Evolutionary conservation across 2,329 filamentous ascomycete species (phyloP).

Genomic region (Clonostachys rhizophaga): DNA sequence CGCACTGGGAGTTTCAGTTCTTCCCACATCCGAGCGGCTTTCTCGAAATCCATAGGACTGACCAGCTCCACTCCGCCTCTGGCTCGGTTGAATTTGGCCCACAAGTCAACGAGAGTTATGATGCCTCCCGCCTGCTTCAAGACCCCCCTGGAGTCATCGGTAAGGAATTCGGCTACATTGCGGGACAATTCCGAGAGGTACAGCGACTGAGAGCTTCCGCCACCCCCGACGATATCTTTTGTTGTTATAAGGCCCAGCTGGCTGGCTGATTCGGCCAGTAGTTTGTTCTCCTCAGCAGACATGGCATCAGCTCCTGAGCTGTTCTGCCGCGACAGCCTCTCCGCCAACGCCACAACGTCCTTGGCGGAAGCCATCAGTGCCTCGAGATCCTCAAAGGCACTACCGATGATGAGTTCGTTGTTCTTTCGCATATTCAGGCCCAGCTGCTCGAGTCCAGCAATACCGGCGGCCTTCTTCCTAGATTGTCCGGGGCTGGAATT

Average conservation of each 20-base stretch:
- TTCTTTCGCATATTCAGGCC: constrained; percentile 83
- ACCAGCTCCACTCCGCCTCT: constrained; percentile 92
- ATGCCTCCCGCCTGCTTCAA: constrained; percentile 79
- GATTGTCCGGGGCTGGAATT: constrained; percentile 12
- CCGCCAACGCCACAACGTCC: constrained; percentile 89
- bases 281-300: constrained; percentile 64
- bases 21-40: constrained; percentile 85
- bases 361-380: constrained; percentile 97
- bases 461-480: constrained; percentile 66
- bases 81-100: constrained; percentile 91
- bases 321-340: constrained; percentile 72
- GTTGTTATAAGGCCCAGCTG: constrained; percentile 89
- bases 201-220: constrained; percentile 69
- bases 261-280: constrained; percentile 72
- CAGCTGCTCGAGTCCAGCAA: constrained; percentile 85
- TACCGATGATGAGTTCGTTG: constrained; percentile 89
- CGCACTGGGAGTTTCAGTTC: constrained; percentile 81
- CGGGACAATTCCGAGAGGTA: constrained; percentile 86
- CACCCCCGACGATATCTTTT: constrained; percentile 80
- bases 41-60: constrained; percentile 86
- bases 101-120: constrained; percentile 84
- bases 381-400: constrained; percentile 92
- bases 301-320: constrained; percentile 54
- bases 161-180: constrained; percentile 83
- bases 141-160: constrained; percentile 76